These are phyloP conservation scores for Astraeus odoratus DNA, from an alignment of 768 basidiomycete species.

Conservation along the genomic window DNA sequence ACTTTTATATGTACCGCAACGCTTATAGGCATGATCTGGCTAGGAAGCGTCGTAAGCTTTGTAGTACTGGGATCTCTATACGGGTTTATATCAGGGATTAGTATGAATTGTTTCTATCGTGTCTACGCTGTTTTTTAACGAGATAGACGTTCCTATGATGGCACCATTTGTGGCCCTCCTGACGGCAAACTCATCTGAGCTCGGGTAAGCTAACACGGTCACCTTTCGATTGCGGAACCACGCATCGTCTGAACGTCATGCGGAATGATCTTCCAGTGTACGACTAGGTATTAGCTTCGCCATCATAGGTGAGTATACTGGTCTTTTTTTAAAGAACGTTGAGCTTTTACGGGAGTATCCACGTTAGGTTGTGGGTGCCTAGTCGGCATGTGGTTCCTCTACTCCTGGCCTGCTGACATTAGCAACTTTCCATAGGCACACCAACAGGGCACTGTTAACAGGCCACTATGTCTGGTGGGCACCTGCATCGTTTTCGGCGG, in stretches of 20 bases:
- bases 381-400: slow-evolving; percentile 8
- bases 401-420: background rate
- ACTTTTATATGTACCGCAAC: slow-evolving; percentile 29
- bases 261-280: slow-evolving; percentile 12
- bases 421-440: slow-evolving; percentile 33
- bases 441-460: slow-evolving; percentile 51
- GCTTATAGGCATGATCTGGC: slow-evolving; percentile 39
- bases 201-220: slow-evolving; percentile 33
- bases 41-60: slow-evolving; percentile 31
- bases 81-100: slow-evolving; percentile 42
- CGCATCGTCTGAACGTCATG: too few species aligned
- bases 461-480: slow-evolving; percentile 48
- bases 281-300: slow-evolving; percentile 45
- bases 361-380: slow-evolving; percentile 17
- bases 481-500: slow-evolving; percentile 46
- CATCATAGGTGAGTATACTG: slow-evolving; percentile 32
- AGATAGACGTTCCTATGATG: slow-evolving; percentile 31
- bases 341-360: background rate
- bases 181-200: slow-evolving; percentile 42
- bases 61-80: slow-evolving; percentile 39
- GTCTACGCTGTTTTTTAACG: background rate
- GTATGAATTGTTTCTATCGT: slow-evolving; percentile 16
- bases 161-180: slow-evolving; percentile 39
- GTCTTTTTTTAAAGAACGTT: background rate
- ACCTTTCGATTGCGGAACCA: too few species aligned